Base-by-base conservation (phyloP, 108 stramenopile genomes). In the Pseudonitzschia pungens region DNA sequence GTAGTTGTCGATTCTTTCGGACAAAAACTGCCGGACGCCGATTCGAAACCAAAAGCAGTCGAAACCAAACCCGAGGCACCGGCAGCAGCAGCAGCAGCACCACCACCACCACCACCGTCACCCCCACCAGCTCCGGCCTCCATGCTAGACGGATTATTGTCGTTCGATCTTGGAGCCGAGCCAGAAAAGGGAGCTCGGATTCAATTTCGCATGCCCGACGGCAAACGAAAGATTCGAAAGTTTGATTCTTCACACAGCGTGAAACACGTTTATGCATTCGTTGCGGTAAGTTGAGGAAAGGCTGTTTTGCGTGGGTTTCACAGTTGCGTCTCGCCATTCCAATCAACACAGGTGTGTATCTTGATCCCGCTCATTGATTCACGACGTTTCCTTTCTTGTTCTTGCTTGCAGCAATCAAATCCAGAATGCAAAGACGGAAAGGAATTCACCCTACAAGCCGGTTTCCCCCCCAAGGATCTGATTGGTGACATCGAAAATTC, bases 181-280 rank as follows among this genome's bases (percentile, higher is more conserved):
- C 88, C 89, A 1, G 68, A 86, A 20, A 68, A 70, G 8, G 83
- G 83, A 16, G 89, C 89, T 43, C 70, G 88, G n/a, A 81, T 94
- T n/a, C 87, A 88, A 71, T 72, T 94, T 56, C 89, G 90, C 36
- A 87, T 91, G 89, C 93, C 93, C 16, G 84, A 91, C 78, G 93
- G 93, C 22, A 89, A 87, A 67, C 86, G 90, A 20, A 65, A 81
- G 16, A 85, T 94, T 26, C 80, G 93, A 40, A 87, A 81, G 74
- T 94, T 94, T 69, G 65, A 74, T n/a, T 55, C 72, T 59, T 76
- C 80, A 2, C 73, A 75, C 36, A 60, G 69, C 22, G 87, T 91
- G 73, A 82, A 82, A 65, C 64, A 80, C 27, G 81, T 93, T 56
- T 93, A 93, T 75, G 89, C 88, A 18, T 89, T 87, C 65, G 78